Conservation (phyloP, 805 yeast genomes). For the Candida pseudoglaebosa region DNA sequence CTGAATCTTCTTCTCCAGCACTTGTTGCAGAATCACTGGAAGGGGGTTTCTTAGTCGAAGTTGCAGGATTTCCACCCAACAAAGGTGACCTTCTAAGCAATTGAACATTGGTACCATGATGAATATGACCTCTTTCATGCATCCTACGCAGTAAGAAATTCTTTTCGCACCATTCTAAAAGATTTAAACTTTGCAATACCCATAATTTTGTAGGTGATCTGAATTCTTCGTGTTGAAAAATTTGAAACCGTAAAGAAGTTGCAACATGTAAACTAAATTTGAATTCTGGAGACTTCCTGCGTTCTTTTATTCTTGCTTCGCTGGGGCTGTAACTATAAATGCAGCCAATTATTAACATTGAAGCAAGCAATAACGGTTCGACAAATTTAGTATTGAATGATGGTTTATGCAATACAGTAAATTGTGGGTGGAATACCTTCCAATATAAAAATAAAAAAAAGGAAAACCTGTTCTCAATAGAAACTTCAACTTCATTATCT, state of each 20-base stretch:
- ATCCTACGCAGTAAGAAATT: constrained; percentile 60
- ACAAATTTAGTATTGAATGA: constrained; percentile 48
- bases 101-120: constrained; percentile 84
- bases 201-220: constrained; percentile 74
- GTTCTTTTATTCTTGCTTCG: constrained; percentile 6
- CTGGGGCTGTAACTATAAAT: constrained; percentile 24
- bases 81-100: constrained; percentile 71
- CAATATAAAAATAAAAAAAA: constrained; percentile 45
- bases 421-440: constrained; percentile 57
- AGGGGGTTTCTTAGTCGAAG: constrained; percentile 19
- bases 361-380: constrained; percentile 47
- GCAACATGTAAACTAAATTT: constrained; percentile 46
- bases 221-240: constrained; percentile 69
- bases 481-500: constrained; percentile 18
- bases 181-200: constrained; percentile 68
- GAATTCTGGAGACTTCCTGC: constrained; percentile 28
- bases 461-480: constrained; percentile 31
- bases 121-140: constrained; percentile 81
- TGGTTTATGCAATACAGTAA: constrained; percentile 56
- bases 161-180: constrained; percentile 80
- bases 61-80: constrained; percentile 64
- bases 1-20: constrained; percentile 34
- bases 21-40: constrained; percentile 24
- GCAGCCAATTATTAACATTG: constrained; percentile 59
- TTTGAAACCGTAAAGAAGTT: constrained; percentile 60